Percentiles rank a stretch among this genome's conserved stretches.
These are phyloP conservation scores for Candida pini DNA, from an alignment of 805 yeast genomes.

Conservation along the genomic window DNA sequence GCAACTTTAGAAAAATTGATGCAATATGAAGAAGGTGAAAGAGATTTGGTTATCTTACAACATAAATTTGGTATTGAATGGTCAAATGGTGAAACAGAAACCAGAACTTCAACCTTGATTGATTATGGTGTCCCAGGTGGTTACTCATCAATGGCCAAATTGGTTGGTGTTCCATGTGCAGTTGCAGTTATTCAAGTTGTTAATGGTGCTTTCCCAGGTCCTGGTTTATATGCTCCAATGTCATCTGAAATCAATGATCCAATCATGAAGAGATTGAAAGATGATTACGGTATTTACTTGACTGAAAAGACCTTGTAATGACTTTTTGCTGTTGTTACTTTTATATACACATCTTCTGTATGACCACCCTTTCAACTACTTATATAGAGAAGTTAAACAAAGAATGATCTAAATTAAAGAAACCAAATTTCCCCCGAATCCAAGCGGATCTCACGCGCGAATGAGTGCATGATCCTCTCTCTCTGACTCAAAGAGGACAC, in stretches of 20 bases:
- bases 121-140: constrained; percentile 91
- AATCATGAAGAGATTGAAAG: constrained; percentile 85
- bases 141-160: constrained; percentile 97
- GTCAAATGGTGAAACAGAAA: constrained; percentile 87
- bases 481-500: too few relatives aligned
- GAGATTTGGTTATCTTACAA: constrained; percentile 92
- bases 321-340: background rate
- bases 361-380: too few relatives aligned
- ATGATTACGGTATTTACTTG: constrained; percentile 79
- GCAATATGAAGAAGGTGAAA: constrained; percentile 95
- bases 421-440: too few relatives aligned
- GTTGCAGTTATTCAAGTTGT: constrained; percentile 86
- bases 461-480: too few relatives aligned
- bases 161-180: constrained; percentile 98
- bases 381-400: too few relatives aligned
- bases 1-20: constrained; percentile 91
- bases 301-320: constrained; percentile 70
- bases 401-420: too few relatives aligned
- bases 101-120: constrained; percentile 91
- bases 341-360: background rate
- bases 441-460: too few relatives aligned
- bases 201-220: constrained; percentile 66
- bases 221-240: constrained; percentile 92
- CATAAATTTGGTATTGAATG: constrained; percentile 97
- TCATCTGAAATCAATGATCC: constrained; percentile 86